Conservation (phyloP, 257 asterid species). For the Nicotiana tabacum region DNA sequence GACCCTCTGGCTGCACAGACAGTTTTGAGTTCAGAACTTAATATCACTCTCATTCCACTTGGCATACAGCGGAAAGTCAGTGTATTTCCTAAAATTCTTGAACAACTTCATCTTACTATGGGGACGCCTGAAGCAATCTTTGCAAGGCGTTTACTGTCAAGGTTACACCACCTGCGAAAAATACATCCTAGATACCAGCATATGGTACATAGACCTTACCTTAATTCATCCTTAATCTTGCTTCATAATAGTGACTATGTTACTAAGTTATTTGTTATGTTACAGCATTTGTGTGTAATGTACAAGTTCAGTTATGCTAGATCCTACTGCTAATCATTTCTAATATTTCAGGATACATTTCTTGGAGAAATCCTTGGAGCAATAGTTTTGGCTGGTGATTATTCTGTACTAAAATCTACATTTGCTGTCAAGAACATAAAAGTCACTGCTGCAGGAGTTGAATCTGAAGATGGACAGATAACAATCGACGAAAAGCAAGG, state of each 20-base stretch:
- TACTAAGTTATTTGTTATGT: too few species aligned
- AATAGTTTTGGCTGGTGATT: slow-evolving; percentile 48
- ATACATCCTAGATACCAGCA: slow-evolving; percentile 48
- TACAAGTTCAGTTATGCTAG: not conserved
- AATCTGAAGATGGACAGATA: slow-evolving; percentile 59
- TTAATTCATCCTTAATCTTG: not conserved
- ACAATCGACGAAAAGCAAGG: slow-evolving; percentile 34
- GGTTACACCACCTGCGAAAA: slow-evolving; percentile 37
- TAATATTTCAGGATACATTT: slow-evolving; percentile 46
- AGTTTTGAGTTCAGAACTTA: slow-evolving; percentile 40
- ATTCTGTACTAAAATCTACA: slow-evolving; percentile 1
- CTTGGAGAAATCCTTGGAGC: slow-evolving; percentile 83
- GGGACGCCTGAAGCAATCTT: slow-evolving; percentile 62
- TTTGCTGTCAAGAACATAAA: slow-evolving; percentile 18
- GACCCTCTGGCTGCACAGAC: slow-evolving; percentile 67
- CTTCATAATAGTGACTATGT: too few species aligned
- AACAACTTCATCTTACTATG: slow-evolving; percentile 25
- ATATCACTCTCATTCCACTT: slow-evolving; percentile 68
- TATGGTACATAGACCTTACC: slow-evolving; percentile 37
- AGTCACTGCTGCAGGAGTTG: slow-evolving; percentile 45
- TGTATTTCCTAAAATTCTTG: slow-evolving; percentile 24
- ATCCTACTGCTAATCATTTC: not conserved
- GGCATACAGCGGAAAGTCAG: slow-evolving; percentile 47
- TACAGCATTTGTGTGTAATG: not conserved
- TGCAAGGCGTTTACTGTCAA: slow-evolving; percentile 41